Evolutionary conservation across 345 rosid species (phyloP), one percentile per base, ranked within the genome.

Genomic region (Aquilaria yunnanensis): DNA sequence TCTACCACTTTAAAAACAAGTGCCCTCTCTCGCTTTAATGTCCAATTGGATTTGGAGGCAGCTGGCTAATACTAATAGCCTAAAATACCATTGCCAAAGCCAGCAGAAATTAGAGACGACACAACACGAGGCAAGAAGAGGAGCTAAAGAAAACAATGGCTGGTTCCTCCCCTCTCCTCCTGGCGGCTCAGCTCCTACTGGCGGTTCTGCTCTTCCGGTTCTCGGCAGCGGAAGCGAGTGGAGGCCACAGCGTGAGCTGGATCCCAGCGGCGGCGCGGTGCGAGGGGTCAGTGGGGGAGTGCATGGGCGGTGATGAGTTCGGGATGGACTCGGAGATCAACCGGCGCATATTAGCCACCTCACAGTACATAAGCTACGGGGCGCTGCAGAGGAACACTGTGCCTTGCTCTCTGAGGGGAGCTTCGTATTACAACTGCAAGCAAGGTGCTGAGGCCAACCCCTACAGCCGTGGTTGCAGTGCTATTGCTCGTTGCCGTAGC

Each of bases 371-470:
- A 72, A 88, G 97, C 81, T 90, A 85, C 33, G 81, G 56, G 1
- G 88, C 94, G 6, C 67, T 93, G 78, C 86, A 77, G 77, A 56
- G 86, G 65, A 69, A 86, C 78, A 67, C 86, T 2, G 81, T 82
- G 56, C 97, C 97, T 0, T 89, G 98, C 77, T 89, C 95, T 3
- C 79, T 33, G 50, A 83, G 92, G 78, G 96, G 98, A 12, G 87
- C 87, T 0, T 85, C 96, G 23, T 93, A 93, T 76, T 90, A 93
- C 68, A 93, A 90, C 72, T 93, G 98, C 68, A 72, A 67, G 67
- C 59, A 73, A 2, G 96, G 97, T n/a, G 89, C 88, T 3, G 58
- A 78, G 65, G 88, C 96, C 51, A 93, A 93, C 70, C 96, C 96
- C 34, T 93, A 88, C 62, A 64, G 23, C 64, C 89, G 97, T 54